Percentiles rank a stretch among this genome's conserved stretches.
phyloP scores from a whole-genome alignment of 2,329 filamentous ascomycete species.

The Calcarisporium arbuscula region DNA sequence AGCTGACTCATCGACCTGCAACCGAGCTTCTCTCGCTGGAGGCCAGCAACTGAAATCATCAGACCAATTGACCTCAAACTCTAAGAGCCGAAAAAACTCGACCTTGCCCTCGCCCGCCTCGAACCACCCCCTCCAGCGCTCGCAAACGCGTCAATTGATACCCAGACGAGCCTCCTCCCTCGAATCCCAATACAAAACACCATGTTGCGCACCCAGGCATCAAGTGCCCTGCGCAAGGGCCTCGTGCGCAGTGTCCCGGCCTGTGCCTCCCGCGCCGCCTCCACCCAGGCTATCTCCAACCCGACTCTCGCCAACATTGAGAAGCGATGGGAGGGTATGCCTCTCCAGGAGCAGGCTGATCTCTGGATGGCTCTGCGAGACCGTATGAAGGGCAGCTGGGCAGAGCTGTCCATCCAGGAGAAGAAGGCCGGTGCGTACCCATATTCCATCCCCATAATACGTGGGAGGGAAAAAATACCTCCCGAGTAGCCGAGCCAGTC shows the following conservation, averaged over 20 bases:
- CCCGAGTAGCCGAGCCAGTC: slow-evolving; percentile 20
- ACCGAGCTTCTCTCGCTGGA: slow-evolving; percentile 15
- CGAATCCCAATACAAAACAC: slow-evolving; percentile 18
- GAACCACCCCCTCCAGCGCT: slow-evolving; percentile 9
- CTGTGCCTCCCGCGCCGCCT: slow-evolving; percentile 47
- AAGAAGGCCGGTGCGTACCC: slow-evolving; percentile 91
- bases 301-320: slow-evolving; percentile 96
- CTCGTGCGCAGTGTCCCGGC: slow-evolving; percentile 36
- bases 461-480: slow-evolving; percentile 25
- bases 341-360: slow-evolving; percentile 97
- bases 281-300: slow-evolving; percentile 93
- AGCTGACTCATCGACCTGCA: no score
- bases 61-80: slow-evolving; percentile 22
- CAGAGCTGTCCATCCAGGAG: slow-evolving; percentile 89
- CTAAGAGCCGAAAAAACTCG: slow-evolving; percentile 16
- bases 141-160: slow-evolving; percentile 28
- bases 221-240: slow-evolving; percentile 46
- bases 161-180: slow-evolving; percentile 10
- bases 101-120: slow-evolving; percentile 16
- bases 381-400: slow-evolving; percentile 98
- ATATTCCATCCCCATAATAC: background rate
- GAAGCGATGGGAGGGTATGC: slow-evolving; percentile 98
- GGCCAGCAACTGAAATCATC: slow-evolving; percentile 15
- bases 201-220: slow-evolving; percentile 51
- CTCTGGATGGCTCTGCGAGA: slow-evolving; percentile 98